phyloP scores from a whole-genome alignment of 192 early-diverging fungal species.

The Rhizophagus clarus region DNA sequence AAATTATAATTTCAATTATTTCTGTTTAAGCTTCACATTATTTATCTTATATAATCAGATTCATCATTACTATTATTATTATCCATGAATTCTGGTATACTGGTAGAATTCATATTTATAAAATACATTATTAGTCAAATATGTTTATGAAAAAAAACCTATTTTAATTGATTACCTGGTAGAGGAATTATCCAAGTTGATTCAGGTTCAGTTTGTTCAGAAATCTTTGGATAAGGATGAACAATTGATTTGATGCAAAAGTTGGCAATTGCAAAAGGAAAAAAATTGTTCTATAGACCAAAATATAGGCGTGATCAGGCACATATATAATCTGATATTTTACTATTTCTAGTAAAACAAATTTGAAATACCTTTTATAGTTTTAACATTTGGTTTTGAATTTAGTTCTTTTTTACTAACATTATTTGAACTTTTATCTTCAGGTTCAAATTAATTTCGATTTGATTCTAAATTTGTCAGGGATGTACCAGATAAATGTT shows the following conservation, averaged over 20 bases:
- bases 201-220: not conserved
- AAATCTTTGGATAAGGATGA: not conserved
- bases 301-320: not conserved
- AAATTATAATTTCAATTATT: not conserved
- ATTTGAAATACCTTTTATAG: constrained; percentile 3
- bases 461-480: not conserved
- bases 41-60: not conserved
- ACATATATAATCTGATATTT: not conserved
- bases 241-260: not conserved
- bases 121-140: not conserved
- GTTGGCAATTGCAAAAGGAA: not conserved
- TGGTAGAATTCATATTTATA: too few species aligned
- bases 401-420: not conserved
- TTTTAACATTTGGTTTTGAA: not conserved
- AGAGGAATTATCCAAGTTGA: not conserved
- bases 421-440: not conserved
- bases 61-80: too few species aligned
- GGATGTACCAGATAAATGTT: not conserved
- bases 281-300: not conserved
- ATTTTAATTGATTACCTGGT: too few species aligned
- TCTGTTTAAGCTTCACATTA: not conserved
- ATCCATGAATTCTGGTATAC: too few species aligned
- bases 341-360: not conserved
- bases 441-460: not conserved
- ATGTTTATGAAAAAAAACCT: too few species aligned